Percentiles rank a stretch among this genome's conserved stretches.
phyloP scores from a whole-genome alignment of 345 rosid genomes.

The Xanthoceras sorbifolium region DNA sequence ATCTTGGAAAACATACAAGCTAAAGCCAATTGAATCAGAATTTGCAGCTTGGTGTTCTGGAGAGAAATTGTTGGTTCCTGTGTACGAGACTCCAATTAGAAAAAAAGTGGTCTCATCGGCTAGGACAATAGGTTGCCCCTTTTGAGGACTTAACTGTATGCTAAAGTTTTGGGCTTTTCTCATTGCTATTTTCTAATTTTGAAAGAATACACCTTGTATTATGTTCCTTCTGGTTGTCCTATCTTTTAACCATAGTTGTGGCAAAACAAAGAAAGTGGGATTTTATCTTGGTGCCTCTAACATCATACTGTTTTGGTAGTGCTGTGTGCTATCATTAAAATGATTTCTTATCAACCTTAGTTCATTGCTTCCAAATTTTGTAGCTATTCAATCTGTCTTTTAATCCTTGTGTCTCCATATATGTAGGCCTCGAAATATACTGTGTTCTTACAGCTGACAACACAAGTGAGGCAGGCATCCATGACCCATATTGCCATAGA shows the following conservation, averaged over 20 bases:
- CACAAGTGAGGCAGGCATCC: too few relatives aligned
- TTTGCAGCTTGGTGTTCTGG: too few relatives aligned
- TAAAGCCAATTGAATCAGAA: too few relatives aligned
- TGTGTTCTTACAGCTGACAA: background rate
- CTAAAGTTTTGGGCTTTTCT: background rate
- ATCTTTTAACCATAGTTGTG: background rate
- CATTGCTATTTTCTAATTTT: background rate
- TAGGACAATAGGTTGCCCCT: background rate
- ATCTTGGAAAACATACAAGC: too few relatives aligned
- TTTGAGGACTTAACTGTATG: background rate
- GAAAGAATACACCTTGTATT: background rate
- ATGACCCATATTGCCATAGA: too few relatives aligned
- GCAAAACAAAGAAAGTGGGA: background rate
- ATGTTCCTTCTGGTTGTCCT: background rate
- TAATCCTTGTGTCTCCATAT: background rate
- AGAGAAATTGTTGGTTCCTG: background rate
- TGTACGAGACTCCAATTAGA: background rate
- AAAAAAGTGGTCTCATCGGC: background rate
- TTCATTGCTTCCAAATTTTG: too few relatives aligned
- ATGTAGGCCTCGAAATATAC: background rate
- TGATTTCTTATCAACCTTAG: too few relatives aligned
- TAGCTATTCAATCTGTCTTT: background rate
- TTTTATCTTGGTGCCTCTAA: too few relatives aligned
- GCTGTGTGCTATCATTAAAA: too few relatives aligned
- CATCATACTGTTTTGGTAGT: too few relatives aligned